A percentile compares a stretch with the other conserved stretches of the same genome.
These are phyloP conservation scores for Dendrobium catenatum DNA, from an alignment of 106 monocot genomes.

Conservation along the genomic window DNA sequence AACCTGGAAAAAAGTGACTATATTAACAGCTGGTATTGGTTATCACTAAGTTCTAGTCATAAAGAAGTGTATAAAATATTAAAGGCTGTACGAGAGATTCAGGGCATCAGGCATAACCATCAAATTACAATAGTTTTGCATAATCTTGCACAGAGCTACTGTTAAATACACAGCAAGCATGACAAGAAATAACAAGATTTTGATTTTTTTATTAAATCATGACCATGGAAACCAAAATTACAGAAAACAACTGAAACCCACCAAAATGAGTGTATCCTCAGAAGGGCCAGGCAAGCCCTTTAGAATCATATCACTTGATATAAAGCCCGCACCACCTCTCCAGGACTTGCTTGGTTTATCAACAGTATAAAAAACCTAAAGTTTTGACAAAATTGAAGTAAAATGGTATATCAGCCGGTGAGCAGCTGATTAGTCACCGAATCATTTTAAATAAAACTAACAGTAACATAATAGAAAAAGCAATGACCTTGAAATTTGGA, in stretches of 20 bases:
- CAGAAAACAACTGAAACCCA: conserved; percentile 29
- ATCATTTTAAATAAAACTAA: not conserved
- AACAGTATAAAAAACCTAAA: conserved; percentile 83
- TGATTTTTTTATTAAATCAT: not conserved
- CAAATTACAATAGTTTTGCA: too few relatives aligned
- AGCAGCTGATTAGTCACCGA: not conserved
- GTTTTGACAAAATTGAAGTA: not conserved
- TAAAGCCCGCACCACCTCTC: conserved; percentile 76
- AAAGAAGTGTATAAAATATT: too few relatives aligned
- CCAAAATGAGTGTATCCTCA: conserved; percentile 78
- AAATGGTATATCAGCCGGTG: not conserved
- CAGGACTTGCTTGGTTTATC: conserved; percentile 75
- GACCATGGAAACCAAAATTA: not conserved
- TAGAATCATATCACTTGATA: conserved; percentile 74
- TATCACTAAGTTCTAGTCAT: too few relatives aligned
- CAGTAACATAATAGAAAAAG: not conserved
- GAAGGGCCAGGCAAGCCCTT: conserved; percentile 80
- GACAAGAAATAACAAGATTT: too few relatives aligned
- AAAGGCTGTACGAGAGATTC: too few relatives aligned
- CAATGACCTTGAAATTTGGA: conserved; percentile 89
- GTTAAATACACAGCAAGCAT: too few relatives aligned
- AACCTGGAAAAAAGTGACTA: too few relatives aligned
- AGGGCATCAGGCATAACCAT: too few relatives aligned
- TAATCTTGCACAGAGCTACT: too few relatives aligned
- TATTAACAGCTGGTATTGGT: too few relatives aligned